phyloP scores from a whole-genome alignment of 2,329 filamentous ascomycete species.

The Cladosporium austrohemisphaericum region DNA sequence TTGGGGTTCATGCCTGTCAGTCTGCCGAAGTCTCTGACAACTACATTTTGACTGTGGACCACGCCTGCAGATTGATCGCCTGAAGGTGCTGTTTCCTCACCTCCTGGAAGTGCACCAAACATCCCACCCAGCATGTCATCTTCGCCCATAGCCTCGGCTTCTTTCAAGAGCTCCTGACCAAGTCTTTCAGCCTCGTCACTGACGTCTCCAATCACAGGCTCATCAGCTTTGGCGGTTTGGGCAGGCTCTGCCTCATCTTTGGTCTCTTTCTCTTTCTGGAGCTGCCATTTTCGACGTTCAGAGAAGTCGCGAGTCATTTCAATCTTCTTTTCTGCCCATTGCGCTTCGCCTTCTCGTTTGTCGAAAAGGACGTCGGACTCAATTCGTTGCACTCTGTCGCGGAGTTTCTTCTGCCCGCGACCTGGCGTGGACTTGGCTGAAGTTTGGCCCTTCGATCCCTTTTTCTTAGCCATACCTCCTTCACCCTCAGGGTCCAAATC shows the following conservation, averaged over 20 bases:
- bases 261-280: conserved; percentile 19
- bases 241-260: background rate
- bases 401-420: conserved; percentile 60
- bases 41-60: conserved; percentile 47
- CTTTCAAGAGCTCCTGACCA: conserved; percentile 28
- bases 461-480: conserved; percentile 33
- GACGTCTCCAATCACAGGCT: conserved; percentile 40
- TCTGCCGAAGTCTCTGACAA: conserved; percentile 79
- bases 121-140: conserved; percentile 55
- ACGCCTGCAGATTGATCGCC: conserved; percentile 5
- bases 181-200: conserved; percentile 46
- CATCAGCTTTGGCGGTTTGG: background rate
- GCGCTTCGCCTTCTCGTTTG: conserved; percentile 42
- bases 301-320: conserved; percentile 40
- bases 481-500: conserved; percentile 38
- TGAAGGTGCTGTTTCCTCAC: background rate
- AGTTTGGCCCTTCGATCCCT: conserved; percentile 24
- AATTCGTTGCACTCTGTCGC: conserved; percentile 71
- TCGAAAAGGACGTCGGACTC: conserved; percentile 60
- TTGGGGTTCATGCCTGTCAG: conserved; percentile 72
- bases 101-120: conserved; percentile 44
- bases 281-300: conserved; percentile 29
- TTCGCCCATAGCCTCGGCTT: conserved; percentile 53
- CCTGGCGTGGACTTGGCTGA: conserved; percentile 24
- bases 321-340: conserved; percentile 44